phyloP scores from a whole-genome alignment of 2,329 filamentous ascomycete genomes.

The Sodiomyces alkalinus region DNA sequence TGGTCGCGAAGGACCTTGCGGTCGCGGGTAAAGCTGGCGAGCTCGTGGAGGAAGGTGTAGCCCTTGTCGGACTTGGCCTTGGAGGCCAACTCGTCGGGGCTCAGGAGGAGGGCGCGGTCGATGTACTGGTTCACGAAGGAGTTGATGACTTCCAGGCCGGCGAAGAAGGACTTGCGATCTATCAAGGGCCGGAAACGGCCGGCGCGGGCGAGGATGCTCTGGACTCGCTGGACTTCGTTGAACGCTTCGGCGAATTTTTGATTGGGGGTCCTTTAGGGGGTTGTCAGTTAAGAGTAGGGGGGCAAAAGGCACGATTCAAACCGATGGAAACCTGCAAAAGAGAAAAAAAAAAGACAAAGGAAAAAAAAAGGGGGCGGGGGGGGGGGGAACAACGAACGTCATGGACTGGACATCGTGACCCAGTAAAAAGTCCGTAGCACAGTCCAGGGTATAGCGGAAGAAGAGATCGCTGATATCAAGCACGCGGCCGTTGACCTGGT shows the following conservation, averaged over 20 bases:
- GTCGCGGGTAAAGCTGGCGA: slow-evolving; percentile 66
- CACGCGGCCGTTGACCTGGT: slow-evolving; percentile 43
- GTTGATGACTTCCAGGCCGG: slow-evolving; percentile 54
- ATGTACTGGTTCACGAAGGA: slow-evolving; percentile 67
- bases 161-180: slow-evolving; percentile 49
- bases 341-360: background rate
- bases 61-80: slow-evolving; percentile 56
- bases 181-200: slow-evolving; percentile 48
- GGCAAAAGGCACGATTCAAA: too few relatives aligned
- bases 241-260: slow-evolving; percentile 70
- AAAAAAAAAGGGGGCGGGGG: background rate
- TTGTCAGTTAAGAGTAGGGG: slow-evolving; percentile 1
- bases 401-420: slow-evolving; percentile 56
- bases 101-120: slow-evolving; percentile 53
- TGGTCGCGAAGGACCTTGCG: slow-evolving; percentile 66
- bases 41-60: slow-evolving; percentile 77
- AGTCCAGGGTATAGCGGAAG: slow-evolving; percentile 74
- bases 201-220: slow-evolving; percentile 49
- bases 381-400: too few relatives aligned
- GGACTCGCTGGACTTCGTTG: slow-evolving; percentile 60
- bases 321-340: background rate
- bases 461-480: slow-evolving; percentile 65
- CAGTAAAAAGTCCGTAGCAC: slow-evolving; percentile 74
- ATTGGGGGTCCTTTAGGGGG: slow-evolving; percentile 29
- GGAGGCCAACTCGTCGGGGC: slow-evolving; percentile 54